These are phyloP conservation scores for Microcos paniculata DNA, from an alignment of 345 rosid species.

Conservation along the genomic window DNA sequence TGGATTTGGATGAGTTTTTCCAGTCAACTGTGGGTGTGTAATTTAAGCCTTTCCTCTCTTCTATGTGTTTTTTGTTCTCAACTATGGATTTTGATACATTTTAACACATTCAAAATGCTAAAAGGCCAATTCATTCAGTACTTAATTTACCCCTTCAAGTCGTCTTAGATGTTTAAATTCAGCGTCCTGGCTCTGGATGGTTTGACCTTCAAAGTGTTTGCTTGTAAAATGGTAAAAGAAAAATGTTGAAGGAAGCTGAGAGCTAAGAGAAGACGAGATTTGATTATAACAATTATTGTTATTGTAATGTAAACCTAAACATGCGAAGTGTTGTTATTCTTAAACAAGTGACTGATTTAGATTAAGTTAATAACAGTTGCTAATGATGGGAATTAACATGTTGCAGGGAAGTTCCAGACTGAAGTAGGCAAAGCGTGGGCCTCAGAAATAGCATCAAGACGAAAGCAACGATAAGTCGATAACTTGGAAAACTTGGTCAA, in stretches of 20 bases:
- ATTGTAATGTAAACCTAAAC: not conserved
- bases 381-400: not conserved
- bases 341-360: not conserved
- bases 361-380: not conserved
- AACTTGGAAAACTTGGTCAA: conserved; percentile 1
- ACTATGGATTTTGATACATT: not conserved
- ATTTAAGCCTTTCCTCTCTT: not conserved
- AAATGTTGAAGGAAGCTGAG: not conserved
- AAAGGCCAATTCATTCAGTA: not conserved
- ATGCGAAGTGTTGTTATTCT: not conserved
- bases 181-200: no score
- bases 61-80: not conserved
- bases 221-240: not conserved
- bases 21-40: conserved; percentile 77
- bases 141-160: not conserved
- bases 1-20: conserved; percentile 89
- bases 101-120: not conserved
- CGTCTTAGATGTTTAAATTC: not conserved
- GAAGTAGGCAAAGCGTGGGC: conserved; percentile 94
- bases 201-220: not conserved
- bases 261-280: not conserved
- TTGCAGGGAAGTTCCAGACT: conserved; percentile 84
- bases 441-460: conserved; percentile 68
- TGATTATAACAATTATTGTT: no score
- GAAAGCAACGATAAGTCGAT: conserved; percentile 25